Evolutionary conservation across 2,329 filamentous ascomycete genomes (phyloP), one percentile per base, ranked within the genome.

Genomic region (Xylaria arbuscula): DNA sequence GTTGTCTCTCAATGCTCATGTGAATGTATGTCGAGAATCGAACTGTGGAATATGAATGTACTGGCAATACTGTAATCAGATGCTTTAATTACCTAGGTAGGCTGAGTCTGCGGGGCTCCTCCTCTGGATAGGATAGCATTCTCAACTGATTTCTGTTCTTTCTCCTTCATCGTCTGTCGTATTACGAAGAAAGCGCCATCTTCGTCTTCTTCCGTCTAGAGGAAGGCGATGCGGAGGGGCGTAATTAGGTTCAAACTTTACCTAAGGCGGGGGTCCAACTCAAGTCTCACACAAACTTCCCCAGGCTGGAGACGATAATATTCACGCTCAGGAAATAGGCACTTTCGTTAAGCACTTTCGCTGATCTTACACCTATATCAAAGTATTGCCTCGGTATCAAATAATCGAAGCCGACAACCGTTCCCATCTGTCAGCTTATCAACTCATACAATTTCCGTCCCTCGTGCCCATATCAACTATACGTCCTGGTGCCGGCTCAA

Each of bases 191-290:
- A 28, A 28, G 28, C 28, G 28, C 28, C 28, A 28, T 28, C 3
- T 28, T 28, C 28, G 28, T 28, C 24, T 47, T 9, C 1, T 40
- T 22, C 15, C 15, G 1, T 10, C 13, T 4, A 42, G 11, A 24
- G 48, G 53, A 55, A 55, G 60, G 38, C 17, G 17, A 36, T 11
- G 64, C 42, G 24, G 48, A 34, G 34, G 34, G 40, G 28, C 28
- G 5, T 54, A 15, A 40, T 40, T 34, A 7, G 34, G 3, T 6
- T 22, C 1, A 1, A n/a, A 6, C 7, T 13, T 22, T 15, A 22
- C 28, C 19, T 15, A 15, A 2, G 32, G 13, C 3, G 5, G 11
- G 5, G 7, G 8, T 54, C 45, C 17, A n/a, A 17, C n/a, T 19
- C 9, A 42, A 28, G 22, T n/a, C 34, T 42, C n/a, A 22, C 17